Percentiles rank a stretch among this genome's conserved stretches.
phyloP scores from a whole-genome alignment of 352 stramenopile species.

The Globisporangium cylindrosporum region DNA sequence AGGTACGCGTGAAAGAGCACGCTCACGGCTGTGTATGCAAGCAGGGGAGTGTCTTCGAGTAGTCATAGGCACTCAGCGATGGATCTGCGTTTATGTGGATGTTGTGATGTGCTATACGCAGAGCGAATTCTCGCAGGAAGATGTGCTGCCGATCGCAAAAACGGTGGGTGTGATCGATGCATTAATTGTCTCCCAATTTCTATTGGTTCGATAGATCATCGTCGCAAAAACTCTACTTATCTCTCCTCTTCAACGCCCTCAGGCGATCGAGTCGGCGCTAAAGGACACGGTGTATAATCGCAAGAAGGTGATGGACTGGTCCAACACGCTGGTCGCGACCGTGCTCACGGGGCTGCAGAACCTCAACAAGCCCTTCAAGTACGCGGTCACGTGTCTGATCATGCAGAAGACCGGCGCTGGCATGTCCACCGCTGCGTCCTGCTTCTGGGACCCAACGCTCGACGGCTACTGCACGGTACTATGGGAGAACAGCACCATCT shows the following conservation, averaged over 20 bases:
- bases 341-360: conserved; percentile 80
- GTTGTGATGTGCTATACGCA: conserved; percentile 15
- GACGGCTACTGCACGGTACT: conserved; percentile 82
- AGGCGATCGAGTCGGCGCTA: conserved; percentile 73
- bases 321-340: conserved; percentile 74
- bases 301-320: conserved; percentile 87
- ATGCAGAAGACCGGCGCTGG: conserved; percentile 83
- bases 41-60: background rate
- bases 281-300: conserved; percentile 85
- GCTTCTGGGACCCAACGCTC: conserved; percentile 73
- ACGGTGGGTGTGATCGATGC: conserved; percentile 24
- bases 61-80: background rate
- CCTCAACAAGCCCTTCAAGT: conserved; percentile 88
- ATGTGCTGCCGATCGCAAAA: conserved; percentile 75
- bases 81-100: background rate
- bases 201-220: too few relatives aligned
- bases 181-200: background rate
- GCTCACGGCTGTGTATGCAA: background rate
- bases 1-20: conserved; percentile 20
- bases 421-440: conserved; percentile 65
- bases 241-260: background rate
- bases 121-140: conserved; percentile 79
- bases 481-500: conserved; percentile 85
- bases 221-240: background rate
- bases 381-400: conserved; percentile 81